phyloP scores from a whole-genome alignment of 805 yeast species.

The Sugiyamaella valdiviana region DNA sequence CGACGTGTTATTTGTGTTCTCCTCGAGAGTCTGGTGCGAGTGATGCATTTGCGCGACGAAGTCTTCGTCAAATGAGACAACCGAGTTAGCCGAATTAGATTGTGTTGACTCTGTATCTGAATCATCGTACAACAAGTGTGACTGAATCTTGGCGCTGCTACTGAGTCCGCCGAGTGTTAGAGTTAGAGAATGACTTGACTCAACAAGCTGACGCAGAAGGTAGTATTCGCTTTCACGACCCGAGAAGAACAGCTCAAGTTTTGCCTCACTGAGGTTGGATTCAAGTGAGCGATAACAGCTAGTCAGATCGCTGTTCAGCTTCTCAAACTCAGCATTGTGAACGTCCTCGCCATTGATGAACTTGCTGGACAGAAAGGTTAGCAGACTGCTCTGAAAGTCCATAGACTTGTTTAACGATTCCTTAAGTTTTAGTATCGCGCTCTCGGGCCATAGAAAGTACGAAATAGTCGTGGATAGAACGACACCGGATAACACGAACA shows the following conservation, averaged over 20 bases:
- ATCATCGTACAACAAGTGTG: constrained; percentile 42
- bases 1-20: background rate
- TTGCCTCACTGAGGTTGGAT: constrained; percentile 48
- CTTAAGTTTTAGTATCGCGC: constrained; percentile 46
- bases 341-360: constrained; percentile 46
- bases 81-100: constrained; percentile 1
- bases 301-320: constrained; percentile 37
- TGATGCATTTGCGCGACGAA: background rate
- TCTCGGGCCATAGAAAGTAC: constrained; percentile 56
- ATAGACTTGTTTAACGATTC: constrained; percentile 45
- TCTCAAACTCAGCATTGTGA: constrained; percentile 28
- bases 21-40: background rate
- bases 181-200: constrained; percentile 45
- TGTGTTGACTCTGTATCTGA: background rate
- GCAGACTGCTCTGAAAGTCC: constrained; percentile 44
- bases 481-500: constrained; percentile 58
- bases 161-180: constrained; percentile 61
- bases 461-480: constrained; percentile 53
- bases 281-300: constrained; percentile 37
- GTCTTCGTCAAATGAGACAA: constrained; percentile 4
- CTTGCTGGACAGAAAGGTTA: constrained; percentile 42
- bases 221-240: constrained; percentile 54
- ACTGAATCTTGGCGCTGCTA: constrained; percentile 63
- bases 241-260: constrained; percentile 48
- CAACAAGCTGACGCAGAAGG: constrained; percentile 42